Conservation (phyloP, 2,329 filamentous ascomycete species). For the Alternaria alternata region DNA sequence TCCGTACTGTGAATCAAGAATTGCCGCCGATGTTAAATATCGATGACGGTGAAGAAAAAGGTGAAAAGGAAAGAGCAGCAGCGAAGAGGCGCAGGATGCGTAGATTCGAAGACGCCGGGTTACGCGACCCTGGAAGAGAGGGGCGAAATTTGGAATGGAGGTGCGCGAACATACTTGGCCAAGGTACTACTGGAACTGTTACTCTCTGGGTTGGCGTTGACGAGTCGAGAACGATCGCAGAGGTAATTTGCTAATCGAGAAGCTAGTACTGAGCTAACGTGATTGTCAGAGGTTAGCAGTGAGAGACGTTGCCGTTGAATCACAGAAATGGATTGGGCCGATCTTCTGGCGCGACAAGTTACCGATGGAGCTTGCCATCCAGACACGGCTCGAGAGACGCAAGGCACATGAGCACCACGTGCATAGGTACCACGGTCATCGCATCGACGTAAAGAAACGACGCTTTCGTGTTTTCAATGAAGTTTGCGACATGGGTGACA, state of each 20-base stretch:
- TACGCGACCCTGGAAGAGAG: not conserved
- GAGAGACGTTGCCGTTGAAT: not conserved
- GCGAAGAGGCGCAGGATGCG: not conserved
- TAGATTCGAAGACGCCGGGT: not conserved
- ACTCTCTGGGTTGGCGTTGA: not conserved
- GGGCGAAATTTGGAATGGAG: not conserved
- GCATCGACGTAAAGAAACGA: slow-evolving; percentile 1
- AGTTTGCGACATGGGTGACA: slow-evolving; percentile 3
- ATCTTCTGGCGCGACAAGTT: slow-evolving; percentile 17
- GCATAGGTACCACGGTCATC: slow-evolving; percentile 10
- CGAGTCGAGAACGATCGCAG: not conserved
- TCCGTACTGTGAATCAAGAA: not conserved
- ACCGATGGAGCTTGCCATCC: slow-evolving; percentile 16
- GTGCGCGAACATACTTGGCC: not conserved
- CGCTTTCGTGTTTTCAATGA: slow-evolving; percentile 17
- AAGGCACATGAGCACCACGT: slow-evolving; percentile 7
- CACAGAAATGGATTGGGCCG: not conserved
- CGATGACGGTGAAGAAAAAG: not conserved
- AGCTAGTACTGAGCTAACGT: not conserved
- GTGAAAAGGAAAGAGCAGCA: not conserved
- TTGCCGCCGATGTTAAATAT: not conserved
- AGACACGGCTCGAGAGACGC: slow-evolving; percentile 3
- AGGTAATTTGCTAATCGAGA: not conserved
- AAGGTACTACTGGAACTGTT: not conserved
- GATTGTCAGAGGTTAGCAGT: not conserved